Percentiles rank a stretch among this genome's conserved stretches.
Conservation (phyloP, 139 green algal genomes). For the Chlamydomonas eustigma region DNA sequence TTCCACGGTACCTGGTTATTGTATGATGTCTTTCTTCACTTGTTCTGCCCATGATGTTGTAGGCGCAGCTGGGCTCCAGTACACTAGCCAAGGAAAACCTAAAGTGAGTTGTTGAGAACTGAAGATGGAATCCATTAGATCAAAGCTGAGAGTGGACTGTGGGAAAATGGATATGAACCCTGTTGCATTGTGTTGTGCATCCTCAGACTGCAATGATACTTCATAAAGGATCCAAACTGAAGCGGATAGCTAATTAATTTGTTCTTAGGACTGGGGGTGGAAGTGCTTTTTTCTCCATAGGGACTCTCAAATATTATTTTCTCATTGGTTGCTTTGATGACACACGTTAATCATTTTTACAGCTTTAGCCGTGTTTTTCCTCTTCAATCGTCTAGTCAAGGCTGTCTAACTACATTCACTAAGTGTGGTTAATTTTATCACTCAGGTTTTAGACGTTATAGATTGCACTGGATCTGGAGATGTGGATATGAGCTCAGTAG, state of each 20-base stretch:
- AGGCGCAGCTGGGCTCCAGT: conserved; percentile 70
- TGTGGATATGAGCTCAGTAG: conserved; percentile 72
- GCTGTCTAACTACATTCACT: background rate
- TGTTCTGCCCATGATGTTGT: background rate
- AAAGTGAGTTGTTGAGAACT: no score
- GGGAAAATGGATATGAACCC: no score
- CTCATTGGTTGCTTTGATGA: background rate
- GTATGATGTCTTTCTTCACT: background rate
- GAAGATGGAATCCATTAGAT: no score
- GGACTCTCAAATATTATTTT: background rate
- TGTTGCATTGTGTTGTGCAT: no score
- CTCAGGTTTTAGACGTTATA: conserved; percentile 16
- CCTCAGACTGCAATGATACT: no score
- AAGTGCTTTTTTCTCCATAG: no score
- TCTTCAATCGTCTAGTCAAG: background rate
- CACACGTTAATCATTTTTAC: background rate
- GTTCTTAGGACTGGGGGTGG: no score
- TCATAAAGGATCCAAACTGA: no score
- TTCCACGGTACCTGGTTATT: background rate
- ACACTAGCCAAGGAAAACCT: conserved; percentile 72
- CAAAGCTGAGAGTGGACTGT: no score
- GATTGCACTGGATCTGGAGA: conserved; percentile 88
- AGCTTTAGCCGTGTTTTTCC: background rate
- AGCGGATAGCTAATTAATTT: no score
- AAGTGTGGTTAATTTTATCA: no score